Percentiles rank a stretch among this genome's conserved stretches.
Evolutionary conservation across 495 filamentous ascomycete genomes (phyloP).

Genomic region (Xylaria scruposa): DNA sequence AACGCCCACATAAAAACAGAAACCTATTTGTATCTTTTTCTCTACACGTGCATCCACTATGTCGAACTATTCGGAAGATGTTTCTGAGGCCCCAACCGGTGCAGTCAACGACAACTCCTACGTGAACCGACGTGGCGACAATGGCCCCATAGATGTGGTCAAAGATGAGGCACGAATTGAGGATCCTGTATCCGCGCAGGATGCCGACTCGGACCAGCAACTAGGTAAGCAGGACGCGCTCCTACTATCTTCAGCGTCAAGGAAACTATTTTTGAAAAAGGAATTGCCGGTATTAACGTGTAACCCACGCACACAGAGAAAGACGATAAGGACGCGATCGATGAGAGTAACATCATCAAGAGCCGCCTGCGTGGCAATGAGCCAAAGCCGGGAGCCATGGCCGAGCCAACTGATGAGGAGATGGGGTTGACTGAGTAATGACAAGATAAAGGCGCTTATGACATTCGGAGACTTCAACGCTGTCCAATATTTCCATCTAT

Average conservation of each 20-base stretch:
- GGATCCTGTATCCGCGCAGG: not conserved
- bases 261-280: too few relatives aligned
- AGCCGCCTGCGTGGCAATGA: conserved; percentile 10
- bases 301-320: not conserved
- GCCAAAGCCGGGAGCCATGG: conserved; percentile 1
- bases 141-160: not conserved
- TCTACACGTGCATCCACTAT: not conserved
- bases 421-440: conserved; percentile 1
- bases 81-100: conserved; percentile 2
- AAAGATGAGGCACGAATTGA: not conserved
- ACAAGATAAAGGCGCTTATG: not conserved
- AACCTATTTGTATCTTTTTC: not conserved
- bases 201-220: not conserved
- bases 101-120: conserved; percentile 8
- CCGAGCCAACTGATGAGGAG: not conserved
- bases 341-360: not conserved
- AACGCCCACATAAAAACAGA: not conserved
- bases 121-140: not conserved
- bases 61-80: conserved; percentile 6
- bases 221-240: not conserved
- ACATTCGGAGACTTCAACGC: not conserved
- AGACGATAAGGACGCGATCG: conserved; percentile 10
- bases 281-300: not conserved
- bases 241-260: not conserved
- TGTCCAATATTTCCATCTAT: not conserved